These are phyloP conservation scores for Lathyrus oleraceus DNA, from an alignment of 306 rosid genomes.

Conservation along the genomic window DNA sequence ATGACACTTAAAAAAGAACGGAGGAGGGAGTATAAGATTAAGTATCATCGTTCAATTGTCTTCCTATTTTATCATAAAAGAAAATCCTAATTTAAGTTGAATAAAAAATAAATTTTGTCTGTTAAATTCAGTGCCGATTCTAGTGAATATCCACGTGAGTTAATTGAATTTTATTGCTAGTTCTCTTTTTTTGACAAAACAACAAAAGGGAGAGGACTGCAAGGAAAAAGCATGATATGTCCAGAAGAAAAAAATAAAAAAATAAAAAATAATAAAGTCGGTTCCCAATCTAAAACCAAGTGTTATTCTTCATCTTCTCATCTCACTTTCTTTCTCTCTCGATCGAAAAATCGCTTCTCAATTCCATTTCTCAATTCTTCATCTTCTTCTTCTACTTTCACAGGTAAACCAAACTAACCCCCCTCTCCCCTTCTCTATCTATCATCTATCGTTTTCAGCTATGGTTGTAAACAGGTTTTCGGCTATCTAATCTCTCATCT, in stretches of 20 bases:
- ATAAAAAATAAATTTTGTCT: too few species aligned
- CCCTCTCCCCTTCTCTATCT: not conserved
- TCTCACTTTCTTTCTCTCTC: not conserved
- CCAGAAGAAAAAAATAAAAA: not conserved
- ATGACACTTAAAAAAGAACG: too few species aligned
- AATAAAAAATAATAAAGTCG: not conserved
- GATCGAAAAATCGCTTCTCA: not conserved
- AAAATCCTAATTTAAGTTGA: too few species aligned
- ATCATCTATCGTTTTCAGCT: constrained; percentile 11
- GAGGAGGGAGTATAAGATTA: too few species aligned
- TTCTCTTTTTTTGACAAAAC: too few species aligned
- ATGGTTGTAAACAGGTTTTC: constrained; percentile 3
- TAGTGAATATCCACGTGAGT: too few species aligned
- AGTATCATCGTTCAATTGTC: too few species aligned
- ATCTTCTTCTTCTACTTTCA: not conserved
- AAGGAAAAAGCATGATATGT: constrained; percentile 13
- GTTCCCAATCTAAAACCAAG: constrained; percentile 1
- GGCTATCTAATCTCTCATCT: constrained; percentile 2
- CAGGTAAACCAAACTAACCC: not conserved
- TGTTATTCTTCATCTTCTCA: not conserved
- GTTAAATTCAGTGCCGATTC: too few species aligned
- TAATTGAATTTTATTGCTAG: too few species aligned
- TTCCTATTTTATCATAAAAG: too few species aligned
- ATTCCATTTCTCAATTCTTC: not conserved
- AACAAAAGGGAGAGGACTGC: not conserved